Base-by-base conservation (phyloP, 2,329 filamentous ascomycete species). In the Fonsecaea monophora region DNA sequence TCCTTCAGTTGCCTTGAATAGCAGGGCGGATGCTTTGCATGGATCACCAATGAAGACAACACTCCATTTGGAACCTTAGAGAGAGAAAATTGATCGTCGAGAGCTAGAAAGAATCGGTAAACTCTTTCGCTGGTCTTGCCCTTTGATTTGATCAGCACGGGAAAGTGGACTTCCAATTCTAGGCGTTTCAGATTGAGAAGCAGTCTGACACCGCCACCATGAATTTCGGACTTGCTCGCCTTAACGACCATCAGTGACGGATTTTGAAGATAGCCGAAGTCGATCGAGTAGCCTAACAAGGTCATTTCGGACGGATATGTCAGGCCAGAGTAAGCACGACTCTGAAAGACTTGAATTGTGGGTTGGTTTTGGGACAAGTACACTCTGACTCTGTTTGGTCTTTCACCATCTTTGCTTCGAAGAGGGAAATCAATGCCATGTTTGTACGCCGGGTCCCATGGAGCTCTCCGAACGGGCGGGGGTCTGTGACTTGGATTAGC, bases 151-250 rank as follows among this genome's bases (percentile, higher is more conserved):
- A 71, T 64, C 8, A 64, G 48, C n/a, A 79, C 67, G 5, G 71
- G 72, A 65, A 85, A 85, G 35, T 73, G 73, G 12, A 83, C 75
- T 32, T 79, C 76, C 7, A 86, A 68, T 57, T 75, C 77, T 63
- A 78, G 81, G 10, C 68, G 72, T 15, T 67, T 66, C 1, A 85
- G 73, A 62, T 84, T 78, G 1, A 83, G 72, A 10, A 76, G 73
- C 15, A 85, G 73, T 3, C 71, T 72, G 40, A 81, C 73, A 1
- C 75, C 65, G 15, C 70, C 59, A 21, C 65, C 71, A 35, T 79
- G 25, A 7, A 37, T 12, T 37, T 55, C 53, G 7, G 42, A 54
- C 12, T 54, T 65, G 8, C 59, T 67, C 10, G 60, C 59, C 64
- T 68, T 70, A 37, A 70, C 59, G 15, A 64, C 61, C 73, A 74